Evolutionary conservation across 345 rosid genomes (phyloP), one percentile per base, ranked within the genome.

Genomic region (Mercurialis annua): DNA sequence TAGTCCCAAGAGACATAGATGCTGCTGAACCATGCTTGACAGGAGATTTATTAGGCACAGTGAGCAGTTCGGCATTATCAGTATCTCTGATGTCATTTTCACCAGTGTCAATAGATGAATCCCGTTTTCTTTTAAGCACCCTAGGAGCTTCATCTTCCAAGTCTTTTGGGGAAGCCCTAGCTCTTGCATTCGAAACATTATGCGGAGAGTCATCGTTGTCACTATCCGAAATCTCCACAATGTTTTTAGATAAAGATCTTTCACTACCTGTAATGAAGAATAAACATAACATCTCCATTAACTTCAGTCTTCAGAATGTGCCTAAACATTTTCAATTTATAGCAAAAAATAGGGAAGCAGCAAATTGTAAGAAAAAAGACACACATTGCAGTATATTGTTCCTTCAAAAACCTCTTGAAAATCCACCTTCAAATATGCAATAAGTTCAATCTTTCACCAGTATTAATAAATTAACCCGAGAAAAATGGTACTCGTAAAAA

Each of bases 101-200:
- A 27, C 24, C 26, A 10, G 17, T 23, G 29, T 30, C 38, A 17
- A 5, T 15, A 42, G 14, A 50, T n/a, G 69, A 46, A 50, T 31
- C 67, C 49, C 36, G 44, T 73, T 80, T 80, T 68, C 86, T 78
- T 80, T 82, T 72, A 18, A 48, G 73, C 30, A 20, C 31, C 59
- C n/a, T 36, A n/a, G 67, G 38, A 26, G 9, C 27, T 21, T 46
- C 61, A 51, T 21, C 31, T 8, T 43, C 62, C 17, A 50, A 55
- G 12, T 21, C 29, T 34, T 9, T 10, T 12, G 24, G 49, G 29
- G 62, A 46, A 43, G 60, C 27, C 21, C 0, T 60, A 29, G 27
- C 53, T 52, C 63, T 76, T 24, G 12, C 64, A 40, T 44, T 40
- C 43, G 16, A 64, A 33, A 12, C 54, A 52, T 66, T 64, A 56